Base-by-base conservation (phyloP, 768 basidiomycete species). In the Naematelia aurantialba region DNA sequence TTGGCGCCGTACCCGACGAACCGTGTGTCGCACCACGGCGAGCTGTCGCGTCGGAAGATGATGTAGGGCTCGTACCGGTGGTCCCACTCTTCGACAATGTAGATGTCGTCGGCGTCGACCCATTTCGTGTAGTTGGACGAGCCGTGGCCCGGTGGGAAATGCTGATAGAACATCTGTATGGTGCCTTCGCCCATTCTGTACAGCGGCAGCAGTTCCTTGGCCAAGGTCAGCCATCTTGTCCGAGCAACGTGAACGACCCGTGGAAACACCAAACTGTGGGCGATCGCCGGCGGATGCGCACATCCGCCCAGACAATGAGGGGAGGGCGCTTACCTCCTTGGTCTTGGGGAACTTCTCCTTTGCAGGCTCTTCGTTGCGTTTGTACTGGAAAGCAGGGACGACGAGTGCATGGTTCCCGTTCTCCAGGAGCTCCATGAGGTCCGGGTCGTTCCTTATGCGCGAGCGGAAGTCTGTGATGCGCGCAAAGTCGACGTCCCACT, bases 1-100 rank as follows among this genome's bases (percentile, higher is more conserved):
- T 93, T 93, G 1, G 85, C 89, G 3, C 91, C 91, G 73, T 92
- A 92, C 1, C 91, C 91, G 47, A 91, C 82, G 69, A 93, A 93
- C 30, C 89, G 83, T 73, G 91, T 89, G 12, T 67, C 80, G 34
- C 63, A 88, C 88, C 89, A 91, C 22, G 87, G 87, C 3, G 87
- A 82, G 1, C 70, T 84, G 63, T 88, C 82, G 62, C 85, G 88
- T 77, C 83, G 87, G 70, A 89, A 87, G 48, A 93, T 84, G 45
- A 91, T 82, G 69, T 92, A 93, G 14, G 91, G 91, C 69, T 93
- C 91, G 71, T 93, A 93, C 2, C 87, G 34, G 17, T 39, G 34
- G 17, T 39, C 46, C 46, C 46, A 48, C 21, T 48, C 46, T 39
- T 39, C 34, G 34, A 39, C 34, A 39, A 39, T 39, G 34, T 39